phyloP scores from a whole-genome alignment of 768 basidiomycete species.

The Lyophyllum semitale region DNA sequence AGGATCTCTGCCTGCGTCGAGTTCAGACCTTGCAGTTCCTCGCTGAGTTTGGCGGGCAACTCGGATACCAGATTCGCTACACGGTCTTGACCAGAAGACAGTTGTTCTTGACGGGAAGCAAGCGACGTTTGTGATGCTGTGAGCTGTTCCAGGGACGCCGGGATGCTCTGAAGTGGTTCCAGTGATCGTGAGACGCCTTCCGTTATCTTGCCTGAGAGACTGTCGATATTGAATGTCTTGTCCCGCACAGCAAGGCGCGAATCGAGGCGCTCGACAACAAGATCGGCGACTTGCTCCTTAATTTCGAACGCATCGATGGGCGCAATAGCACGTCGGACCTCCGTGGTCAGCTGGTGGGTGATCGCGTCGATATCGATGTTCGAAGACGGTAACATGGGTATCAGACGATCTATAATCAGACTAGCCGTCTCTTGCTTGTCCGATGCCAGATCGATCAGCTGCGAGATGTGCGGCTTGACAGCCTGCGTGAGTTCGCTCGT shows the following conservation, averaged over 20 bases:
- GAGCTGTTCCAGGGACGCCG: slow-evolving; percentile 41
- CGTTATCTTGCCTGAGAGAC: slow-evolving; percentile 53
- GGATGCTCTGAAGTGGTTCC: slow-evolving; percentile 40
- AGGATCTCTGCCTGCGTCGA: slow-evolving; percentile 36
- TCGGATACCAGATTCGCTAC: slow-evolving; percentile 42
- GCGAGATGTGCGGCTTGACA: slow-evolving; percentile 86
- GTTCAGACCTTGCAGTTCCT: slow-evolving; percentile 46
- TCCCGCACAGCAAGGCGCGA: slow-evolving; percentile 80
- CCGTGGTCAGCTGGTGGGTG: slow-evolving; percentile 60
- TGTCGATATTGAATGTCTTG: slow-evolving; percentile 64
- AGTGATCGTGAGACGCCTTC: slow-evolving; percentile 51
- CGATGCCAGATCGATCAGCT: slow-evolving; percentile 85
- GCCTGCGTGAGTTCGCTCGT: slow-evolving; percentile 78
- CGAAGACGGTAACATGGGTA: slow-evolving; percentile 60
- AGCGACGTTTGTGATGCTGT: slow-evolving; percentile 43
- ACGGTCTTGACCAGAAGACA: slow-evolving; percentile 41
- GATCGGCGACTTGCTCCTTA: slow-evolving; percentile 86
- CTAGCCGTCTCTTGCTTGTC: slow-evolving; percentile 87
- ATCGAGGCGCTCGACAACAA: slow-evolving; percentile 84
- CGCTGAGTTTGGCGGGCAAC: slow-evolving; percentile 48
- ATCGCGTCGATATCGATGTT: slow-evolving; percentile 56
- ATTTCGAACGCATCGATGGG: slow-evolving; percentile 85
- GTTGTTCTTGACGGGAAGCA: slow-evolving; percentile 34
- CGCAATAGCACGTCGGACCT: slow-evolving; percentile 70
- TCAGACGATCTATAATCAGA: slow-evolving; percentile 72